These are phyloP conservation scores for Hyaloperonospora arabidopsidis DNA, from an alignment of 352 stramenopile species.

Conservation along the genomic window DNA sequence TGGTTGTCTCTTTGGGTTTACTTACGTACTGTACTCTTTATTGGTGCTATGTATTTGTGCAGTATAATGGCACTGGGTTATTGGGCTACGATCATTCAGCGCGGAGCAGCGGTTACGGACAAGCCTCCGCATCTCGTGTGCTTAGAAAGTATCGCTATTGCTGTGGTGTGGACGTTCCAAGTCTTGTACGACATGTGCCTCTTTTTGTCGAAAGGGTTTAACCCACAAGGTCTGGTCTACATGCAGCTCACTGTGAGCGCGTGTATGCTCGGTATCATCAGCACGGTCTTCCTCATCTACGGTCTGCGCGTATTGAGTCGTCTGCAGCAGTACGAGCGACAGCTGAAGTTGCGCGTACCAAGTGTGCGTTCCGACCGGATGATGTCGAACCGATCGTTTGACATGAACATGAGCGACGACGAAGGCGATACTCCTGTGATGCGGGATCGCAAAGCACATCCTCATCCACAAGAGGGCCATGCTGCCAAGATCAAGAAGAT, in stretches of 20 bases:
- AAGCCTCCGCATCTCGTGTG: slow-evolving; percentile 28
- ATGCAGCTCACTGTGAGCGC: slow-evolving; percentile 37
- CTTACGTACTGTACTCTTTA: no score
- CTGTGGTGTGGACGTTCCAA: slow-evolving; percentile 38
- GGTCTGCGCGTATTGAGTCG: slow-evolving; percentile 31
- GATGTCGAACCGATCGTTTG: slow-evolving; percentile 30
- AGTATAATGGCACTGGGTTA: slow-evolving; percentile 44
- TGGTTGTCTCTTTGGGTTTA: no score
- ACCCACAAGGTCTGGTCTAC: slow-evolving; percentile 28
- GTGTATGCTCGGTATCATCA: slow-evolving; percentile 38
- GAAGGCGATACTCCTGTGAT: slow-evolving; percentile 22
- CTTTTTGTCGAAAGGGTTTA: slow-evolving; percentile 41
- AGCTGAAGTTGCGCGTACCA: slow-evolving; percentile 31
- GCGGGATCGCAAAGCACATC: slow-evolving; percentile 13
- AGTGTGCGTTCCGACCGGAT: slow-evolving; percentile 30
- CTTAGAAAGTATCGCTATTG: slow-evolving; percentile 30
- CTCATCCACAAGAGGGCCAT: slow-evolving; percentile 26
- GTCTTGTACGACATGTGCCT: slow-evolving; percentile 35
- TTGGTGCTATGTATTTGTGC: neutral
- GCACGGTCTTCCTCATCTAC: slow-evolving; percentile 36
- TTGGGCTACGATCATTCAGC: slow-evolving; percentile 41
- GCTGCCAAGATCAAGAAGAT: slow-evolving; percentile 41
- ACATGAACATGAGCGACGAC: slow-evolving; percentile 36
- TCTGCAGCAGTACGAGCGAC: slow-evolving; percentile 32
- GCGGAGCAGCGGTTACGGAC: slow-evolving; percentile 25